These are phyloP conservation scores for Gastrolobium villosum DNA, from an alignment of 306 rosid species.

Conservation along the genomic window DNA sequence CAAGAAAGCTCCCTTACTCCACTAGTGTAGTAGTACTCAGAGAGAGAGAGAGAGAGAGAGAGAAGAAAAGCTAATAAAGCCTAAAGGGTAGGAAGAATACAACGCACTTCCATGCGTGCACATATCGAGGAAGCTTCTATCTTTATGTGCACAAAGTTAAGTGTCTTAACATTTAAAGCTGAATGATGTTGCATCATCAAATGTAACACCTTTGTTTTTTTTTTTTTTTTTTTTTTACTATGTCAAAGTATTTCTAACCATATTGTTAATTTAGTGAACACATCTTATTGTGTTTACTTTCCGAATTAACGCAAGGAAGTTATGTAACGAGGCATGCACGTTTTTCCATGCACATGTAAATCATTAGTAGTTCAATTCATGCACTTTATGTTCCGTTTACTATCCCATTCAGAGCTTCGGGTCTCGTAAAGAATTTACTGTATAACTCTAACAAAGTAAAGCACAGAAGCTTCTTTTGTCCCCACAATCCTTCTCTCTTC, in stretches of 20 bases:
- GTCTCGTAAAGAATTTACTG: conserved; percentile 52
- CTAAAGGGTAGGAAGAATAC: conserved; percentile 95
- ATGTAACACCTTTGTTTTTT: conserved; percentile 39
- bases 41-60: conserved; percentile 44
- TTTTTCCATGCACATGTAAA: conserved; percentile 62
- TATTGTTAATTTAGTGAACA: conserved; percentile 17
- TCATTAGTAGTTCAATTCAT: conserved; percentile 52
- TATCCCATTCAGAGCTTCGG: conserved; percentile 51
- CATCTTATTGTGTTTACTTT: conserved; percentile 34
- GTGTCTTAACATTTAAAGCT: conserved; percentile 69
- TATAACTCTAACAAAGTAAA: conserved; percentile 52
- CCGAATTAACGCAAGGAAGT: conserved; percentile 34
- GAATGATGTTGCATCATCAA: conserved; percentile 55
- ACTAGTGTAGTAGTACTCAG: conserved; percentile 58
- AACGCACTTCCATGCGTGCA: conserved; percentile 97
- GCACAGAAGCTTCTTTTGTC: conserved; percentile 78
- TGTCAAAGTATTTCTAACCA: conserved; percentile 8
- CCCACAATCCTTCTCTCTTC: conserved; percentile 48
- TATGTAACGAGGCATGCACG: conserved; percentile 56
- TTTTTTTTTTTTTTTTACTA: not conserved
- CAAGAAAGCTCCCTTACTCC: conserved; percentile 67
- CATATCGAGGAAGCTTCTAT: conserved; percentile 98
- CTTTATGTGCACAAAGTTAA: conserved; percentile 71
- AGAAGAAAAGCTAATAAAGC: conserved; percentile 79
- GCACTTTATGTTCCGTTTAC: conserved; percentile 57